Evolutionary conservation across 331 rosid genomes (phyloP).

Genomic region (Rhamnella rubrinervis): DNA sequence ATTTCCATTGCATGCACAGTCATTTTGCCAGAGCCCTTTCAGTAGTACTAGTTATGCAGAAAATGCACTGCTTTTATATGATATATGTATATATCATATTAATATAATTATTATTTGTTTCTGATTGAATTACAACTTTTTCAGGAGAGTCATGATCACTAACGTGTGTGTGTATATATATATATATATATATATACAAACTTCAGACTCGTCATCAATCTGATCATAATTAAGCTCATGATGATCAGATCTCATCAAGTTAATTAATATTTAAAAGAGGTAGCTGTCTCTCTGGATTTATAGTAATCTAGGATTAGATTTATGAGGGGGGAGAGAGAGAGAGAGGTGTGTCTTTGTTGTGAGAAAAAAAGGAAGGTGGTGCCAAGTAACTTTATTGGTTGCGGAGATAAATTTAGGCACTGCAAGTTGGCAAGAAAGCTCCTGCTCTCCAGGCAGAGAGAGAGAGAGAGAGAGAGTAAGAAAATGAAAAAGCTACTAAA

Average conservation of each 20-base stretch:
- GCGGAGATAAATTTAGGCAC: constrained; percentile 65
- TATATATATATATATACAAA: no score
- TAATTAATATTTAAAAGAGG: no score
- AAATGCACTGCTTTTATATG: neutral
- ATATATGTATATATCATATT: no score
- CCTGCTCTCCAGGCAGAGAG: constrained; percentile 35
- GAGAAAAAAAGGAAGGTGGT: constrained; percentile 34
- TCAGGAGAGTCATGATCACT: no score
- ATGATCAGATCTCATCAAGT: no score
- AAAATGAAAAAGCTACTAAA: constrained; percentile 50
- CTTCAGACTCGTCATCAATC: no score
- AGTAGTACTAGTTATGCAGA: neutral
- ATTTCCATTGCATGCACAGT: neutral
- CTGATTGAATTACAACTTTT: no score
- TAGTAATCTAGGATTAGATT: constrained; percentile 28
- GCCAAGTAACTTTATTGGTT: constrained; percentile 66
- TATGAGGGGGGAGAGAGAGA: constrained; percentile 24
- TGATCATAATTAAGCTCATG: no score
- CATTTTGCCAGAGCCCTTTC: neutral
- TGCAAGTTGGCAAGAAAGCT: constrained; percentile 83
- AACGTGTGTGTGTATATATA: no score
- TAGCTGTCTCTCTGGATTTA: neutral
- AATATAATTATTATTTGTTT: no score
- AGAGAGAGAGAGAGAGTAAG: constrained; percentile 19
- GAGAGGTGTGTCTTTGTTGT: constrained; percentile 34